Evolutionary conservation across 768 basidiomycete species (phyloP), one percentile per base, ranked within the genome.

Genomic region (Xerocomus potaroensis): DNA sequence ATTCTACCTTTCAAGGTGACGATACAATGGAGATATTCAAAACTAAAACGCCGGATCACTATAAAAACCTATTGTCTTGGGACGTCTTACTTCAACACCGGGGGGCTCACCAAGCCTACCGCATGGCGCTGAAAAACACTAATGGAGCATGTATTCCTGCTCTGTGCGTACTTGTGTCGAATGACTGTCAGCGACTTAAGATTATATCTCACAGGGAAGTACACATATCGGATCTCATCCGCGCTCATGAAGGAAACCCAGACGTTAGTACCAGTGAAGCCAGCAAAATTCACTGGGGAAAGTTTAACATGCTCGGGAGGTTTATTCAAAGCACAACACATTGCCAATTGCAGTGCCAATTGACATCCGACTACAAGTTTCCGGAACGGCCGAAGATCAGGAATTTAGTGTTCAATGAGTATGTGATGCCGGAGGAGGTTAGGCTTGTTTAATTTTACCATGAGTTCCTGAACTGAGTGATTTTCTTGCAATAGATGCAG

Each of bases 291-390:
- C 92, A 97, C 59, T 98, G 95, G 95, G 89, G 85, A 22, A 98
- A 98, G 68, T 96, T 88, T 67, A 87, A 85, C 54, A 85, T 91
- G 79, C 87, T 97, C 72, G 93, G 86, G 24, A 78, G 83, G 49
- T 91, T 93, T 58, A 81, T 95, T 46, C 77, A 79, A 41, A 81
- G 78, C 57, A 86, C 92, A 6, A 75, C 77, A 0, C 79, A 86
- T 50, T 91, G 86, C 57, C 92, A 95, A 67, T 68, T 78, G 9
- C 81, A 87, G 49, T 91, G 87, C 60, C 77, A 77, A 40, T 61
- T 47, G 15, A 74, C 72, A 44, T 70, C 77, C 5, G 80, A 83
- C 37, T 87, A 87, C 55, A 71, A 73, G 35, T 84, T 86, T 60
- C 67, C 67, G n/a, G 78, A 81, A 37, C 77, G 82, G 37, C 59